Evolutionary conservation across 2,329 filamentous ascomycete species (phyloP).

Genomic region (Alternaria dauci): DNA sequence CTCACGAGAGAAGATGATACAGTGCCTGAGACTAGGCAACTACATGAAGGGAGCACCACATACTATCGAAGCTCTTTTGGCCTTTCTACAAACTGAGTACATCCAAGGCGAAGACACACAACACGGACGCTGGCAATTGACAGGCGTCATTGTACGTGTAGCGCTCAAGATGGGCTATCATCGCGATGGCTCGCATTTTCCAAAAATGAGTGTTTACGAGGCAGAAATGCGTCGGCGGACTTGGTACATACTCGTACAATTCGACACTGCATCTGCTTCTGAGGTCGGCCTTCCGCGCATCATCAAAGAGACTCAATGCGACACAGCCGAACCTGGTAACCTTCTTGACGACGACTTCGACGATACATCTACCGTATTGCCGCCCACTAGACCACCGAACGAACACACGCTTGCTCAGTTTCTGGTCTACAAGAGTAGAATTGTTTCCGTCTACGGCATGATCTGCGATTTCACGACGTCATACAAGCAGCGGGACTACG

Average conservation of each 20-base stretch:
- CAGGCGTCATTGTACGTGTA: not conserved
- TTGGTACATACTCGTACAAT: not conserved
- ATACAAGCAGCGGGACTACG: not conserved
- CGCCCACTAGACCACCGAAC: not conserved
- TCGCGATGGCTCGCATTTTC: not conserved
- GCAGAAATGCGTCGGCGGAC: not conserved
- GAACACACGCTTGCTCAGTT: not conserved
- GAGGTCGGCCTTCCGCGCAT: constrained; percentile 1
- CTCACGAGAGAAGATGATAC: constrained; percentile 4
- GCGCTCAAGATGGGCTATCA: constrained; percentile 2
- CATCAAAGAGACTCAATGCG: constrained; percentile 1
- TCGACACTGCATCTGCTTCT: not conserved
- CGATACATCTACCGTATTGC: not conserved
- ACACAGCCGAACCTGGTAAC: not conserved
- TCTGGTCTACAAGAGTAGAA: not conserved
- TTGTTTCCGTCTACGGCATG: constrained; percentile 1
- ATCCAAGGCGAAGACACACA: constrained; percentile 1
- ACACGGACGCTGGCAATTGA: not conserved
- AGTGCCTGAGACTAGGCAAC: not conserved
- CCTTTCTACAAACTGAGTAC: not conserved
- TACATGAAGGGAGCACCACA: constrained; percentile 1
- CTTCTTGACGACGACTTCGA: not conserved
- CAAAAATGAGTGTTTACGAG: not conserved
- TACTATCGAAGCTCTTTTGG: not conserved
- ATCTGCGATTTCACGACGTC: constrained; percentile 2